Evolutionary conservation across 1,284 basidiomycete species (phyloP).

Genomic region (Ganoderma multipileum): DNA sequence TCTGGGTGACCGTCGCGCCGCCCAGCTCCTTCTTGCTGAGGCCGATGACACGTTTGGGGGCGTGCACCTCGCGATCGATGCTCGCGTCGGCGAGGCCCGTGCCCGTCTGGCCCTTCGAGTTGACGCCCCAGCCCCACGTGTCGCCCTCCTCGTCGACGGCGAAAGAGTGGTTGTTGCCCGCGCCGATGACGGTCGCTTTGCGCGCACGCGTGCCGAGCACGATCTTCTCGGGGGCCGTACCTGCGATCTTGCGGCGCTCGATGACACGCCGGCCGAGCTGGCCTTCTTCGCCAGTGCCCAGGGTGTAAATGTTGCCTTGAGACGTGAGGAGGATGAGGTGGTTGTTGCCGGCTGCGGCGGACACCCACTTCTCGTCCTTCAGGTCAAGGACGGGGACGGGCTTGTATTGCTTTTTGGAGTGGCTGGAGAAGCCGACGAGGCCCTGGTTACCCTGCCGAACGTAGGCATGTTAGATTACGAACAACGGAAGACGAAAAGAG

Average conservation of each 20-base stretch:
- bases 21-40: slow-evolving; percentile 73
- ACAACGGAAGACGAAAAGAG: neutral
- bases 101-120: slow-evolving; percentile 78
- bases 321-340: slow-evolving; percentile 89
- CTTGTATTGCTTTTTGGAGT: slow-evolving; percentile 67
- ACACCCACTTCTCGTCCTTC: slow-evolving; percentile 78
- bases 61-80: slow-evolving; percentile 62
- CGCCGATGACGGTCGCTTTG: slow-evolving; percentile 80
- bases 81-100: slow-evolving; percentile 54
- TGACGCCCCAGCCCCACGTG: slow-evolving; percentile 93
- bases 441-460: slow-evolving; percentile 74
- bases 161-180: slow-evolving; percentile 88
- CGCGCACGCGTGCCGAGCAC: slow-evolving; percentile 70
- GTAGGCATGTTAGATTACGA: slow-evolving; percentile 17
- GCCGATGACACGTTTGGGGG: slow-evolving; percentile 72
- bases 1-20: slow-evolving; percentile 75
- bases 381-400: slow-evolving; percentile 76
- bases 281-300: slow-evolving; percentile 88
- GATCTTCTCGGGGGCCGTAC: slow-evolving; percentile 83
- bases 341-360: slow-evolving; percentile 84
- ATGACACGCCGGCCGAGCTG: slow-evolving; percentile 89
- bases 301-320: slow-evolving; percentile 83
- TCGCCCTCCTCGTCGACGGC: slow-evolving; percentile 85
- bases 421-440: slow-evolving; percentile 84
- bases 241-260: slow-evolving; percentile 84